These are phyloP conservation scores for Chrysopogon serrulatus DNA, from an alignment of 176 grass and related monocot species.

Conservation along the genomic window DNA sequence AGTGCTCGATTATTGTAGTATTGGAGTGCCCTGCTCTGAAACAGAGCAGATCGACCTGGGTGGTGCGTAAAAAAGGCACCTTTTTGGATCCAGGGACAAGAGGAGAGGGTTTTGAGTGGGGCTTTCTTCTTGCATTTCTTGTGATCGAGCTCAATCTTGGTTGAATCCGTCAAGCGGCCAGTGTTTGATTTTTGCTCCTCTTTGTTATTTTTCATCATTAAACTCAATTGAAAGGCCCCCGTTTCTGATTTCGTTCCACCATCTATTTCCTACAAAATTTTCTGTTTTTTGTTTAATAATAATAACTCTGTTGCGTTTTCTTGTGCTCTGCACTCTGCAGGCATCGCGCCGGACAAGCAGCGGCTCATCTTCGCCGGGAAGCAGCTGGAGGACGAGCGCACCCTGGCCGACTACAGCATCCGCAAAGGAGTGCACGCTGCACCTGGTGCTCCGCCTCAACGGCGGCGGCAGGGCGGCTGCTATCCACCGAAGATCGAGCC, in stretches of 20 bases:
- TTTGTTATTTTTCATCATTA: too few relatives aligned
- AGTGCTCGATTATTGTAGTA: not conserved
- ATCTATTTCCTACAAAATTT: too few relatives aligned
- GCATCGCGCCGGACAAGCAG: slow-evolving; percentile 9
- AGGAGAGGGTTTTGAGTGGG: not conserved
- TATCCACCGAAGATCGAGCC: not conserved
- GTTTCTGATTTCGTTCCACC: too few relatives aligned
- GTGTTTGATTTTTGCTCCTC: not conserved
- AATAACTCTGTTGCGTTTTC: not conserved
- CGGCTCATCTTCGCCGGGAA: slow-evolving; percentile 51
- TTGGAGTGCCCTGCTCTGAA: not conserved
- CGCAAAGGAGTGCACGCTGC: slow-evolving; percentile 52
- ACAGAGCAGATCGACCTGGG: not conserved
- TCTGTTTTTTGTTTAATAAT: too few relatives aligned
- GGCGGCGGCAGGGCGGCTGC: slow-evolving; percentile 19
- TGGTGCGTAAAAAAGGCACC: not conserved
- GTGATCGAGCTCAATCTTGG: not conserved
- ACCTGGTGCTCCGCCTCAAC: slow-evolving; percentile 51
- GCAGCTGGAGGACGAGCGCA: too few relatives aligned
- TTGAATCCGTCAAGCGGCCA: not conserved
- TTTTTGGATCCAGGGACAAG: not conserved
- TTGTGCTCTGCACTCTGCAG: not conserved
- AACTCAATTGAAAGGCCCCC: too few relatives aligned
- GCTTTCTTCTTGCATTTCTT: not conserved
- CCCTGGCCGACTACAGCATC: slow-evolving; percentile 54